Evolutionary conservation across 352 stramenopile genomes (phyloP).

Genomic region (Globisporangium spinosum): DNA sequence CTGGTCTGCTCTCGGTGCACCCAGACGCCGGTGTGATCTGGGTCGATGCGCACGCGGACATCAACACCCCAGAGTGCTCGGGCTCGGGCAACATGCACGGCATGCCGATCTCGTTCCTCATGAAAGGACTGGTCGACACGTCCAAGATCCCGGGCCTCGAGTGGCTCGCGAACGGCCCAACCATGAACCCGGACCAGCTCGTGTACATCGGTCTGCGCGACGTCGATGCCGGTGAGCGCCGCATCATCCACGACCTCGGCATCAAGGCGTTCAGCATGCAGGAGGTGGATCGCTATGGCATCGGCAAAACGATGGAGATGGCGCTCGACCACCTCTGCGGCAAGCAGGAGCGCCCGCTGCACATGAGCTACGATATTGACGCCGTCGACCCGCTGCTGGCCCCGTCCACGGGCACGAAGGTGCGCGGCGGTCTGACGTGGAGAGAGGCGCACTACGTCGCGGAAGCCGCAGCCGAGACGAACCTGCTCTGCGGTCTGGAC

Average conservation of each 20-base stretch:
- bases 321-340: conserved; percentile 91
- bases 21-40: conserved; percentile 95
- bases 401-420: conserved; percentile 93
- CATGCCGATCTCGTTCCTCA: conserved; percentile 95
- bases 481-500: conserved; percentile 85
- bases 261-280: conserved; percentile 97
- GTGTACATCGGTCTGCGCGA: conserved; percentile 96
- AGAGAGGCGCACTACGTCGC: conserved; percentile 96
- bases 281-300: conserved; percentile 95
- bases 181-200: conserved; percentile 84
- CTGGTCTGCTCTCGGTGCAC: conserved; percentile 87
- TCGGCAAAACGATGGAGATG: conserved; percentile 96
- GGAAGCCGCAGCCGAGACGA: conserved; percentile 91
- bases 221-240: conserved; percentile 90
- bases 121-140: conserved; percentile 88
- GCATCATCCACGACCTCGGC: conserved; percentile 87
- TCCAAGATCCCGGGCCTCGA: conserved; percentile 92
- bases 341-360: conserved; percentile 88
- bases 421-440: conserved; percentile 95
- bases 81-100: conserved; percentile 97
- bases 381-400: conserved; percentile 93
- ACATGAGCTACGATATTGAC: conserved; percentile 98
- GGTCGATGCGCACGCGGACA: conserved; percentile 97
- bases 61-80: conserved; percentile 93
- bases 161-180: conserved; percentile 84